Base-by-base conservation (phyloP, 2,329 filamentous ascomycete species). In the Pseudogymnoascus sp. region DNA sequence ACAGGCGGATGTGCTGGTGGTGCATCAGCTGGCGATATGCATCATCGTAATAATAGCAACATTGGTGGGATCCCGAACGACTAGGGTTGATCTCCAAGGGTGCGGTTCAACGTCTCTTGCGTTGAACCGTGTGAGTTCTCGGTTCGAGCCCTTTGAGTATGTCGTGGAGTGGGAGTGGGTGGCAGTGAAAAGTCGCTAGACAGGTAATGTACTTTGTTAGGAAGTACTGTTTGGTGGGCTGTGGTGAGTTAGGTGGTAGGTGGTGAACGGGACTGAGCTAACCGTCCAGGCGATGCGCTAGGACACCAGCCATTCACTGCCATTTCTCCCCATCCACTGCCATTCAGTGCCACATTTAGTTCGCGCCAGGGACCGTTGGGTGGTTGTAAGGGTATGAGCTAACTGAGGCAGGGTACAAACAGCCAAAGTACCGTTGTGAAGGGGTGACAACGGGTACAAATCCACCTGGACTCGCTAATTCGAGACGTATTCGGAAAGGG, bases 401-500 rank as follows among this genome's bases (percentile, higher is more conserved):
- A 31, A 31, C 29, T 31, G 29, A 34, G 18, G 18, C 34, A 57
- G n/a, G 47, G n/a, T 57, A 57, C 47, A 18, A 31, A 31, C 47
- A 10, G 47, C 8, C 29, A 23, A 11, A 12, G 47, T 57, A 57
- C 29, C 12, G 26, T 18, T 34, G 47, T 34, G 47, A 57, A 57
- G n/a, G 47, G 47, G 6, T 57, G 31, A 57, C 47, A 57, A 57
- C 47, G 47, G 47, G n/a, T 57, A 34, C 47, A 34, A 31, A 34
- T 12, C 11, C 26, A 34, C 47, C 47, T 34, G n/a, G 47, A 34
- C 47, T 57, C 47, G 47, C 47, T 57, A 57, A 57, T 57, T 57
- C 47, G 47, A 57, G 47, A 57, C 47, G 47, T 57, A 57, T 57
- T 57, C 47, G 47, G 47, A 57, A 57, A 57, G 47, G 47, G 47